These are phyloP conservation scores for Pseudopyricularia cyperi DNA, from an alignment of 2,329 filamentous ascomycete species.

Conservation along the genomic window DNA sequence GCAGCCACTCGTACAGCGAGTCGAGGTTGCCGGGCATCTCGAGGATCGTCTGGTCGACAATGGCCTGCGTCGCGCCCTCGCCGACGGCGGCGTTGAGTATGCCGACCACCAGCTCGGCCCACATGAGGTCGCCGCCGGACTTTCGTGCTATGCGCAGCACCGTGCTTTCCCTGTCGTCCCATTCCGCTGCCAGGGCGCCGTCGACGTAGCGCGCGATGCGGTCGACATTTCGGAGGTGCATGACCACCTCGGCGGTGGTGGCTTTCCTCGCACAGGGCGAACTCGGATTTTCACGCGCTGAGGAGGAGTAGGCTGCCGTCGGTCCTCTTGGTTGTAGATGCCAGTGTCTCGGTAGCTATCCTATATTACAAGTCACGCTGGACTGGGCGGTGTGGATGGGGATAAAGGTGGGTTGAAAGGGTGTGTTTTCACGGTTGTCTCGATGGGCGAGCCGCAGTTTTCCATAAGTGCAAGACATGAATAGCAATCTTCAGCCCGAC, in stretches of 20 bases:
- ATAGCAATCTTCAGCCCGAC: too few species aligned
- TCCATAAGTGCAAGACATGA: too few species aligned
- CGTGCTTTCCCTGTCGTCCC: conserved; percentile 15
- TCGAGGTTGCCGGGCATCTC: conserved; percentile 18
- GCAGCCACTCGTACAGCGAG: conserved; percentile 21
- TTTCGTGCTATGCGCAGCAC: conserved; percentile 15
- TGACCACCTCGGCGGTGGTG: too few species aligned
- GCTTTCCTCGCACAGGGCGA: too few species aligned
- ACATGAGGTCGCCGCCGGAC: conserved; percentile 17
- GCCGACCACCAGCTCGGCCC: conserved; percentile 21
- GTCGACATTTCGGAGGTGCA: conserved; percentile 17
- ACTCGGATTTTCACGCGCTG: too few species aligned
- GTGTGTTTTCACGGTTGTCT: too few species aligned
- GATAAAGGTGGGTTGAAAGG: too few species aligned
- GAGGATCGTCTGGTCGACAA: conserved; percentile 18
- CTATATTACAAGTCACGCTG: too few species aligned
- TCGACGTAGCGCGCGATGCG: conserved; percentile 18
- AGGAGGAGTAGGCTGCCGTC: too few species aligned
- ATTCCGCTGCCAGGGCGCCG: conserved; percentile 16
- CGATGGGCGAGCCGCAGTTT: not conserved
- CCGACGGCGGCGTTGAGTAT: conserved; percentile 21
- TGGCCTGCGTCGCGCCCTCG: conserved; percentile 18
- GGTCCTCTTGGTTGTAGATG: too few species aligned
- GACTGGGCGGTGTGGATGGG: too few species aligned
- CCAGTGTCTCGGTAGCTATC: too few species aligned